A percentile compares a stretch with the other conserved stretches of the same genome.
Conservation (phyloP, 2,329 filamentous ascomycete genomes). For the Penicillium sp. region DNA sequence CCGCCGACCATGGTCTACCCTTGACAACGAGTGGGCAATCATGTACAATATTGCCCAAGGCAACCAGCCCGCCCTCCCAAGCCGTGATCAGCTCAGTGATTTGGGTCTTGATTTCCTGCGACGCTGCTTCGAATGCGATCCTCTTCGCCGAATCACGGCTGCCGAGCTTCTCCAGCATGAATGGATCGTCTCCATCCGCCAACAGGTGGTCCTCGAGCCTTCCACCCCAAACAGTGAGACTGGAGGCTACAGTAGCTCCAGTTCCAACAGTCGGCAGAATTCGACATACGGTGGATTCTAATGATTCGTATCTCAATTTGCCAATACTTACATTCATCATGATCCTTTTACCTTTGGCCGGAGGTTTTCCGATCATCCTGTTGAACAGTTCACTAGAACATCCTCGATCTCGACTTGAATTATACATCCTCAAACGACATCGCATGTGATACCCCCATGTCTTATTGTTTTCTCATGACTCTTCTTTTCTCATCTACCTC, state of each 20-base stretch:
- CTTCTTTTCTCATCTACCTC: background rate
- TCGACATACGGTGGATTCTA: constrained; percentile 27
- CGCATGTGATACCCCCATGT: constrained; percentile 35
- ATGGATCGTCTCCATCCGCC: constrained; percentile 65
- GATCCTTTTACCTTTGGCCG: background rate
- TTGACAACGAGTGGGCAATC: constrained; percentile 99
- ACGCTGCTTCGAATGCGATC: constrained; percentile 83
- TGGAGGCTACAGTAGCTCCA: constrained; percentile 33
- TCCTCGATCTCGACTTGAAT: constrained; percentile 20
- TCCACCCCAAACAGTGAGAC: constrained; percentile 39
- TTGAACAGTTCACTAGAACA: background rate
- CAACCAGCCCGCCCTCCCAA: constrained; percentile 83
- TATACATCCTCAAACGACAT: constrained; percentile 17
- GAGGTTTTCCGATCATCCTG: background rate
- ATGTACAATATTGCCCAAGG: constrained; percentile 99
- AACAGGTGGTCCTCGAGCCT: constrained; percentile 49
- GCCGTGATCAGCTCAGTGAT: constrained; percentile 77
- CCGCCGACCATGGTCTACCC: constrained; percentile 85
- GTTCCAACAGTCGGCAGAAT: constrained; percentile 31
- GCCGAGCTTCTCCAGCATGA: constrained; percentile 91
- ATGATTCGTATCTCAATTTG: constrained; percentile 9
- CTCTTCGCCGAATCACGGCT: constrained; percentile 73
- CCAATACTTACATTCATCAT: background rate
- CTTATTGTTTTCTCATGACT: constrained; percentile 2
- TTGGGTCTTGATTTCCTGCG: constrained; percentile 84